These are phyloP conservation scores for Exophiala oligosperma DNA, from an alignment of 2,329 filamentous ascomycete genomes.

Conservation along the genomic window DNA sequence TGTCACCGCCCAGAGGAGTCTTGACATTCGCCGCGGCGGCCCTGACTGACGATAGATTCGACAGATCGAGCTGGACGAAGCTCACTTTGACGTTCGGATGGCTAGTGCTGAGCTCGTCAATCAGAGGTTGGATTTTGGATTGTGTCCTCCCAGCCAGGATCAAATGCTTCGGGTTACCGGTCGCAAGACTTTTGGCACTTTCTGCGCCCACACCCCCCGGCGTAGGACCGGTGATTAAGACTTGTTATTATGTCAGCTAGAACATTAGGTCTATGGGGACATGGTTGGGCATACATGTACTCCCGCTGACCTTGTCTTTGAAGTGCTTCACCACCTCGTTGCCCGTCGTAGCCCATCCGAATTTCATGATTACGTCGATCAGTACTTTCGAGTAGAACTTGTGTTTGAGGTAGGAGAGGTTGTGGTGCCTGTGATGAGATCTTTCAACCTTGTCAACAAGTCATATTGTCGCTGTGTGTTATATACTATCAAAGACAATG, in stretches of 20 bases:
- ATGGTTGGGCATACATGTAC: conserved; percentile 30
- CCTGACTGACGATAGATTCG: conserved; percentile 23
- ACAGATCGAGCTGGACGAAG: conserved; percentile 25
- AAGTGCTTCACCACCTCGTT: conserved; percentile 34
- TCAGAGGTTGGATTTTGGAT: conserved; percentile 30
- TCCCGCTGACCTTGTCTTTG: conserved; percentile 32
- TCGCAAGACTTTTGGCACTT: conserved; percentile 32
- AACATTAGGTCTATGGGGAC: neutral
- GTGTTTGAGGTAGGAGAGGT: neutral
- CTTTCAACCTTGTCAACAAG: too few species aligned
- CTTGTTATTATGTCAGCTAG: conserved; percentile 15
- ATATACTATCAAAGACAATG: too few species aligned
- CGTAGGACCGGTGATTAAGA: conserved; percentile 32
- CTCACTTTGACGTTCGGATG: conserved; percentile 14
- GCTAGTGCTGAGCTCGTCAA: conserved; percentile 25
- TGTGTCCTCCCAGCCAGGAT: conserved; percentile 32
- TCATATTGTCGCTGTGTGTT: too few species aligned
- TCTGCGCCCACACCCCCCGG: conserved; percentile 31
- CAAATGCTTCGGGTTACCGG: conserved; percentile 30
- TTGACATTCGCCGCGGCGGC: conserved; percentile 35
- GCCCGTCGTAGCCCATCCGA: conserved; percentile 33
- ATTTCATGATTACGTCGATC: conserved; percentile 27
- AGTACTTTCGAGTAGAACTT: neutral
- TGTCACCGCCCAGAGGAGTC: conserved; percentile 19
- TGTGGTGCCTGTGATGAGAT: neutral